Evolutionary conservation across 2,329 filamentous ascomycete genomes (phyloP).

Genomic region (Aspergillus pseudotamarii): DNA sequence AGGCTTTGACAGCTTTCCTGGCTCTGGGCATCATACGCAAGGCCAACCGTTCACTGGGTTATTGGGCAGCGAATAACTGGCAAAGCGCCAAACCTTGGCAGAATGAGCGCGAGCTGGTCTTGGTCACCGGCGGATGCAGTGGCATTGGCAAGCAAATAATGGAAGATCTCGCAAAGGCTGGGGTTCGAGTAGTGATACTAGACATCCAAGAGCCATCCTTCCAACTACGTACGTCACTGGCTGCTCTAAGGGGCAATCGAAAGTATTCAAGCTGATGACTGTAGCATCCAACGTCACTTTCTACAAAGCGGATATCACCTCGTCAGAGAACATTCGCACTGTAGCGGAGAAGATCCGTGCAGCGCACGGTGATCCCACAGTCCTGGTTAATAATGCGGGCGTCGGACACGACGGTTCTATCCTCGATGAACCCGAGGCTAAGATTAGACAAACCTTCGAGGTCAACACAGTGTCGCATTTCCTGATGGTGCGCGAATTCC

Average conservation of each 20-base stretch:
- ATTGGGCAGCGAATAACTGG: constrained; percentile 37
- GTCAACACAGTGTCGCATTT: constrained; percentile 58
- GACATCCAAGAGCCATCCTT: constrained; percentile 40
- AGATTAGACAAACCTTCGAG: constrained; percentile 53
- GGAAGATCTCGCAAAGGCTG: constrained; percentile 31
- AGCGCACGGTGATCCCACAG: constrained; percentile 47
- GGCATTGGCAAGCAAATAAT: constrained; percentile 44
- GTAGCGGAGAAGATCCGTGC: constrained; percentile 43
- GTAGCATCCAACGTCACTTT: constrained; percentile 37
- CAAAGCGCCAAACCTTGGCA: constrained; percentile 28
- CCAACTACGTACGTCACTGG: constrained; percentile 27
- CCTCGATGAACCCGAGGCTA: constrained; percentile 47
- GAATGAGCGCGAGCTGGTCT: constrained; percentile 33
- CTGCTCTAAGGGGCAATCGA: not conserved
- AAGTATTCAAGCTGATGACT: not conserved
- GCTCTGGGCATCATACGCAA: constrained; percentile 29
- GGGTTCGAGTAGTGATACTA: constrained; percentile 38
- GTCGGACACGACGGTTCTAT: constrained; percentile 53
- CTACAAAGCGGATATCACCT: constrained; percentile 44
- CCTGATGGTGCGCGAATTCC: constrained; percentile 54
- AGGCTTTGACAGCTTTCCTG: constrained; percentile 26
- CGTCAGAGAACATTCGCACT: constrained; percentile 31
- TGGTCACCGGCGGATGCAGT: constrained; percentile 41
- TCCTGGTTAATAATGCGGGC: constrained; percentile 55
- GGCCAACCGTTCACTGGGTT: constrained; percentile 32